A percentile compares a stretch with the other conserved stretches of the same genome.
phyloP scores from a whole-genome alignment of 805 yeast genomes.

The Sugiyamaella chiloensis region DNA sequence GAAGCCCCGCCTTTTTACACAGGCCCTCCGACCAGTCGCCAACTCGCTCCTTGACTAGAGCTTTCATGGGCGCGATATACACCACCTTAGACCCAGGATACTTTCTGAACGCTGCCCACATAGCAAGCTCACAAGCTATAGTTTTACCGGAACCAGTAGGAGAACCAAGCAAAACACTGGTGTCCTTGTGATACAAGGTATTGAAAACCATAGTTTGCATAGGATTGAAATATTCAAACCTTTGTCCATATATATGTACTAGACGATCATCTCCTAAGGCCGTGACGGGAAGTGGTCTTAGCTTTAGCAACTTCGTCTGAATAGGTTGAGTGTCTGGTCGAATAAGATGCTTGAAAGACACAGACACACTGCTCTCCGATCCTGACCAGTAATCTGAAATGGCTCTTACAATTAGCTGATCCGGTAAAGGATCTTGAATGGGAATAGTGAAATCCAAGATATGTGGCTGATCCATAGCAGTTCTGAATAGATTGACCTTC shows the following conservation, averaged over 20 bases:
- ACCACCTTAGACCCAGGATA: slow-evolving; percentile 78
- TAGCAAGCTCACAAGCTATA: slow-evolving; percentile 92
- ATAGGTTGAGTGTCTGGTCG: slow-evolving; percentile 85
- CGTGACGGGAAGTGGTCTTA: slow-evolving; percentile 81
- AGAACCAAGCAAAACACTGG: slow-evolving; percentile 88
- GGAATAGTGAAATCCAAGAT: slow-evolving; percentile 93
- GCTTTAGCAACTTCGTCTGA: slow-evolving; percentile 70
- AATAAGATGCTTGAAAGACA: slow-evolving; percentile 86
- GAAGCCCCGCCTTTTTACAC: slow-evolving; percentile 42
- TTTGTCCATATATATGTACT: slow-evolving; percentile 62
- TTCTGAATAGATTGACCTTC: slow-evolving; percentile 64
- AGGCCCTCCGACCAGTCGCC: slow-evolving; percentile 70
- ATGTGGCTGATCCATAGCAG: slow-evolving; percentile 53
- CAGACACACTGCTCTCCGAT: slow-evolving; percentile 66
- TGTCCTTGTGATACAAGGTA: slow-evolving; percentile 72
- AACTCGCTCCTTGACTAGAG: slow-evolving; percentile 77
- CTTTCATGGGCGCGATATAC: slow-evolving; percentile 88
- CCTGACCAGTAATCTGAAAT: slow-evolving; percentile 90
- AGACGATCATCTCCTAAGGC: slow-evolving; percentile 69
- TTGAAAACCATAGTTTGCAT: slow-evolving; percentile 98
- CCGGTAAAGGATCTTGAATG: slow-evolving; percentile 74
- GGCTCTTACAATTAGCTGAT: slow-evolving; percentile 76
- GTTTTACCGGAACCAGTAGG: slow-evolving; percentile 99
- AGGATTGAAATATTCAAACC: slow-evolving; percentile 88
- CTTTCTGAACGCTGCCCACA: slow-evolving; percentile 91